Percentiles rank a stretch among this genome's conserved stretches.
phyloP scores from a whole-genome alignment of 306 rosid species.

The Cucurbita moschata region DNA sequence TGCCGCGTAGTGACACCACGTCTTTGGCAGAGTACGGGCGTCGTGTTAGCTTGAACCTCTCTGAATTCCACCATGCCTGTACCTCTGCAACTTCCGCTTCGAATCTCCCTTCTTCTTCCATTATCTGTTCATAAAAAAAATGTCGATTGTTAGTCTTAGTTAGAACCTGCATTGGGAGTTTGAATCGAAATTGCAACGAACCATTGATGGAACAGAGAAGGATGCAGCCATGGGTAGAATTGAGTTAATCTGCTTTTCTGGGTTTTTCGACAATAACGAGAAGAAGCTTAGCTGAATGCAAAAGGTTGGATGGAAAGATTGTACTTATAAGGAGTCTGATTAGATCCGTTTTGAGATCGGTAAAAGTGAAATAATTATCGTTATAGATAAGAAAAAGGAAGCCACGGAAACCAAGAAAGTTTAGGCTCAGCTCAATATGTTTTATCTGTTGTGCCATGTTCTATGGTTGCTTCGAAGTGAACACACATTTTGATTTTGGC shows the following conservation, averaged over 20 bases:
- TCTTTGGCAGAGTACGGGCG: conserved; percentile 70
- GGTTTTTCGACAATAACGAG: not conserved
- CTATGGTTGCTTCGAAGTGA: not conserved
- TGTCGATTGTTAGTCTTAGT: not conserved
- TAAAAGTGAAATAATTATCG: conserved; percentile 8
- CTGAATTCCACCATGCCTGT: conserved; percentile 80
- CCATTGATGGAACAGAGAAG: conserved; percentile 70
- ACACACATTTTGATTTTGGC: not conserved
- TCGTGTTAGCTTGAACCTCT: conserved; percentile 62
- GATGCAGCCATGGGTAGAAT: conserved; percentile 71
- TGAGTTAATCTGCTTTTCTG: not conserved
- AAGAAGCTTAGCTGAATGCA: conserved; percentile 19
- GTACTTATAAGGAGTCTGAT: conserved; percentile 33
- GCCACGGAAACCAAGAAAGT: conserved; percentile 27
- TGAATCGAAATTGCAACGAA: conserved; percentile 1
- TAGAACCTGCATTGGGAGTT: not conserved
- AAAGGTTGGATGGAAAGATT: conserved; percentile 12
- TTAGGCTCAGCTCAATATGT: not conserved
- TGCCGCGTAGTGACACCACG: conserved; percentile 77
- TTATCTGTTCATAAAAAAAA: conserved; percentile 27
- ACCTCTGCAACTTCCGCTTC: conserved; percentile 86
- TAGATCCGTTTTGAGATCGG: conserved; percentile 7
- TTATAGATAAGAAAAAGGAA: conserved; percentile 28
- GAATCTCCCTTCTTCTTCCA: conserved; percentile 88
- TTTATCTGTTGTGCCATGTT: not conserved